These are phyloP conservation scores for Colletotrichum kahawae DNA, from an alignment of 2,329 filamentous ascomycete species.

Conservation along the genomic window DNA sequence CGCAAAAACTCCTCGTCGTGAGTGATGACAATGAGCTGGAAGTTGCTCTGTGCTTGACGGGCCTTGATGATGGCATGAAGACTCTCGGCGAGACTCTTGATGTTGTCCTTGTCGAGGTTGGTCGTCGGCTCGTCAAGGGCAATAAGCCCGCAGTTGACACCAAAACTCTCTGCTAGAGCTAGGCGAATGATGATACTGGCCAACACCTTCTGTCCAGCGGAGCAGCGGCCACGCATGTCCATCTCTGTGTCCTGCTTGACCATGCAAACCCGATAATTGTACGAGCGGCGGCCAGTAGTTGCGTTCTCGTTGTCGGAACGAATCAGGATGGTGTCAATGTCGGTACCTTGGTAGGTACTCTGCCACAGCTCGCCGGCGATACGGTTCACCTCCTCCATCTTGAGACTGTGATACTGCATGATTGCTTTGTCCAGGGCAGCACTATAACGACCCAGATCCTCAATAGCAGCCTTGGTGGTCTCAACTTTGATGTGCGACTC, in stretches of 20 bases:
- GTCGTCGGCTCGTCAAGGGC: slow-evolving; percentile 97
- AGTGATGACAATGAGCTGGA: slow-evolving; percentile 98
- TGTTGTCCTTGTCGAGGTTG: slow-evolving; percentile 95
- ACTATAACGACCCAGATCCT: slow-evolving; percentile 84
- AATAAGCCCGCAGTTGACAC: slow-evolving; percentile 93
- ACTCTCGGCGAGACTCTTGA: slow-evolving; percentile 83
- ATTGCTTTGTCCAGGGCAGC: slow-evolving; percentile 92
- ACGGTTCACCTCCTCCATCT: slow-evolving; percentile 98
- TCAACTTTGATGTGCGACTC: slow-evolving; percentile 88
- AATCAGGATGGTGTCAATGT: slow-evolving; percentile 96
- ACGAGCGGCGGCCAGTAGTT: slow-evolving; percentile 74
- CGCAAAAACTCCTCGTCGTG: slow-evolving; percentile 97
- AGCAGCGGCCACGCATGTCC: slow-evolving; percentile 99
- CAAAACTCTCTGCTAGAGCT: slow-evolving; percentile 94
- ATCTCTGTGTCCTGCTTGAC: slow-evolving; percentile 96
- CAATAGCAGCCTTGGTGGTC: slow-evolving; percentile 90
- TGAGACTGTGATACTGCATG: slow-evolving; percentile 94
- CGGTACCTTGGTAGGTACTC: slow-evolving; percentile 93
- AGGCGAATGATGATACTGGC: slow-evolving; percentile 97
- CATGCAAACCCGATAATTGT: slow-evolving; percentile 99
- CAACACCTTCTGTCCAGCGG: slow-evolving; percentile 94
- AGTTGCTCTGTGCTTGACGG: slow-evolving; percentile 86
- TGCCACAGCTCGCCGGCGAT: slow-evolving; percentile 98
- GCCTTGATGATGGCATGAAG: slow-evolving; percentile 86
- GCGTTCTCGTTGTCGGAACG: slow-evolving; percentile 82